Evolutionary conservation across 2,329 filamentous ascomycete genomes (phyloP), one percentile per base, ranked within the genome.

Genomic region (Didymella pomorum): DNA sequence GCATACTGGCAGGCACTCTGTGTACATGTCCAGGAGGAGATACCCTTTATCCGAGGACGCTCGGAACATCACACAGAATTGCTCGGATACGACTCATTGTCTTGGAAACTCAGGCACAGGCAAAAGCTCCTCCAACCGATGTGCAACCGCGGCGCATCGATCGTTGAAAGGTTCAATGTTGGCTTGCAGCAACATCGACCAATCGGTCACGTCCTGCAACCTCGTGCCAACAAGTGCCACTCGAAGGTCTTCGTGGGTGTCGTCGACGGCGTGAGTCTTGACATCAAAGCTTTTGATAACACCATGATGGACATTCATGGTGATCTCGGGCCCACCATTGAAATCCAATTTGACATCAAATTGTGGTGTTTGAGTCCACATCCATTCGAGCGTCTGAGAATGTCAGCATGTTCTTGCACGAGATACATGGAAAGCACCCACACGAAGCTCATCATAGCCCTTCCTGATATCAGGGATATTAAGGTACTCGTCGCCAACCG

Each of bases 361-460:
- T 54, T 89, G 88, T 1, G 93, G 93, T 2, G 93, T 97, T 78
- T 97, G 93, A 2, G 86, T 86, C 76, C 89, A 97, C 57, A 89
- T 89, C 92, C 93, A 97, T 11, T 87, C 85, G 3, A 79, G 76
- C 0, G 87, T 88, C 83, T 87, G 64, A 35, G 65, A 44, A 14
- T 41, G 74, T 83, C 71, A 82, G 67, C 50, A 52, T 2, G 21
- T 11, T 39, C 43, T 7, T 26, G 59, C 62, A 52, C 10, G 20
- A 3, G 3, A 4, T 6, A 16, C 29, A 3, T 35, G 14, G 31
- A 2, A 33, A 44, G 1, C 7, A 76, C 81, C 71, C 70, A 87
- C 87, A 78, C 79, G 82, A 21, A 93, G 75, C 71, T 90, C 87
- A 7, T 79, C 76, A 47, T 88, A 82, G 1, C 89, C 89, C 65